These are phyloP conservation scores for Misopates orontium DNA, from an alignment of 257 asterid species.

Conservation along the genomic window DNA sequence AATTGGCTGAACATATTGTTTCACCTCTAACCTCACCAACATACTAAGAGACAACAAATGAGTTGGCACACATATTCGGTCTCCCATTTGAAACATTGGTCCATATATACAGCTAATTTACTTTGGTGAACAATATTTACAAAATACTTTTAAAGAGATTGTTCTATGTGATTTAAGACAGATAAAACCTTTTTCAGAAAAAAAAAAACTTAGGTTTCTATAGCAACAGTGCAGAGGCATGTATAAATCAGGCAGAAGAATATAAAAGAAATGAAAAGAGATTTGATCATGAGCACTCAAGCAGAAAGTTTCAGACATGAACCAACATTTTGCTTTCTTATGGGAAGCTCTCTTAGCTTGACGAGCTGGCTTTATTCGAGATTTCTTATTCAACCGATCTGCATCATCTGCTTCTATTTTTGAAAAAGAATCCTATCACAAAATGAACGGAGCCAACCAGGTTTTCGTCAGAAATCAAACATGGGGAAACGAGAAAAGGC, in stretches of 20 bases:
- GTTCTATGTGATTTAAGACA: constrained; percentile 12
- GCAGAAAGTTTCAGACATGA: constrained; percentile 23
- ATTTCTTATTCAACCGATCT: constrained; percentile 46
- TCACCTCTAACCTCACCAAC: background rate
- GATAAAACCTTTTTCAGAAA: background rate
- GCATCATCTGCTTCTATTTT: constrained; percentile 44
- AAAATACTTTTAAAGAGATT: background rate
- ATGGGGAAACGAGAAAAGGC: background rate
- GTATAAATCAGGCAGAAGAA: background rate
- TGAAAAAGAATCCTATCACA: constrained; percentile 37
- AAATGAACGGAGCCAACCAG: constrained; percentile 9
- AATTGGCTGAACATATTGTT: background rate
- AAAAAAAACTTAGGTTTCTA: background rate
- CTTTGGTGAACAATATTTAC: background rate
- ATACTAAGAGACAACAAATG: background rate
- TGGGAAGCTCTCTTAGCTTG: constrained; percentile 43
- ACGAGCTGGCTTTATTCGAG: constrained; percentile 51
- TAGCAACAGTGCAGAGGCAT: background rate
- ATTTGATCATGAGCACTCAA: background rate
- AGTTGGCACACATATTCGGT: constrained; percentile 5
- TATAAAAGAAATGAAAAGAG: constrained; percentile 6
- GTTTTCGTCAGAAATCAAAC: constrained; percentile 15
- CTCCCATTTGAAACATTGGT: background rate
- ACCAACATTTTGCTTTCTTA: constrained; percentile 67
- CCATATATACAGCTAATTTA: background rate